Conservation (phyloP, 139 green algal genomes). For the Chlamydomonas schloesseri region DNA sequence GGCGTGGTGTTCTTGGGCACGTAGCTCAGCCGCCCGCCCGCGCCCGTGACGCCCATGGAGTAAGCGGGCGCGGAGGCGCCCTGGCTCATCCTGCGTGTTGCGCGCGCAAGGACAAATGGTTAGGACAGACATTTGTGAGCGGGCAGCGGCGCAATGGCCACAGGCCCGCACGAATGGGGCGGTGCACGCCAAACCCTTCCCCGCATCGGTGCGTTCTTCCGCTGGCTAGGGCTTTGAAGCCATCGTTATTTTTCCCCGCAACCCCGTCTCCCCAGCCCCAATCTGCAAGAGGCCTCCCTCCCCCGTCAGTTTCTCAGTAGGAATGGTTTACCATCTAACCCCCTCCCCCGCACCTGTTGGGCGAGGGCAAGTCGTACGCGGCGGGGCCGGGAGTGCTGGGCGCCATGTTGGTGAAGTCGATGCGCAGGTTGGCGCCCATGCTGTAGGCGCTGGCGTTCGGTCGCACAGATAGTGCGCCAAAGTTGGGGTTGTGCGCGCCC, state of each 20-base stretch:
- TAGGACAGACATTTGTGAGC: too few species aligned
- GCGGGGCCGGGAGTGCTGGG: constrained; percentile 29
- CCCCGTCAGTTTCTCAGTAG: too few species aligned
- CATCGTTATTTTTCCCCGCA: too few species aligned
- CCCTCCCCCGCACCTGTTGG: neutral
- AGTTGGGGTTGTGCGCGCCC: constrained; percentile 41
- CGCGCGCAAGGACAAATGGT: too few species aligned
- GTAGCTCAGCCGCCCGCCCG: neutral
- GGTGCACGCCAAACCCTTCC: too few species aligned
- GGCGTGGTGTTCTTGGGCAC: constrained; percentile 15
- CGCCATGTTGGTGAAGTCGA: constrained; percentile 5
- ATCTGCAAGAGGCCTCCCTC: too few species aligned
- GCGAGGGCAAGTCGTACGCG: neutral
- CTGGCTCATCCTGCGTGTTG: constrained; percentile 3
- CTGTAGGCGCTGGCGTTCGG: constrained; percentile 5
- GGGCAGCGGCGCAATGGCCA: too few species aligned
- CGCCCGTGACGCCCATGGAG: neutral
- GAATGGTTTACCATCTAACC: too few species aligned
- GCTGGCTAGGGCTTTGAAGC: too few species aligned
- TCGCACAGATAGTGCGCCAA: neutral
- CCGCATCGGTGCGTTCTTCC: too few species aligned
- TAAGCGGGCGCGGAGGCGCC: neutral
- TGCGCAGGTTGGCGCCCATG: constrained; percentile 39
- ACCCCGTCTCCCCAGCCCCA: too few species aligned
- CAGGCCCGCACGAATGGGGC: too few species aligned